A percentile compares a stretch with the other conserved stretches of the same genome.
phyloP scores from a whole-genome alignment of 75 land plant genomes.

The Cryptomeria japonica region DNA sequence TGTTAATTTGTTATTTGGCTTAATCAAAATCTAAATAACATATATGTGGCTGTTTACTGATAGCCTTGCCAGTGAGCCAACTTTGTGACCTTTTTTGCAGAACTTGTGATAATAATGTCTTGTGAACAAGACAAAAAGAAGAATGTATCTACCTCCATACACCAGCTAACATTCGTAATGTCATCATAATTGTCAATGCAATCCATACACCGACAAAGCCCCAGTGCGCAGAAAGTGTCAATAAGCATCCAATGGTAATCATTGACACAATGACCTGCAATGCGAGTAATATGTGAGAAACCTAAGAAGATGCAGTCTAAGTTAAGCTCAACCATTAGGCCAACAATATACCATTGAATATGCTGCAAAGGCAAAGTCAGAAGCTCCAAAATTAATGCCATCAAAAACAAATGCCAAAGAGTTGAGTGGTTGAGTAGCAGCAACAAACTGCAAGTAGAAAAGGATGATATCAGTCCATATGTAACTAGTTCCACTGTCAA shows the following conservation, averaged over 20 bases:
- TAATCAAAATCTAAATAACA: not conserved
- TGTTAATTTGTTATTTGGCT: not conserved
- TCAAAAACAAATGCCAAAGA: constrained; percentile 74
- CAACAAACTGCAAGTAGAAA: constrained; percentile 63
- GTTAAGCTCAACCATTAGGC: not conserved
- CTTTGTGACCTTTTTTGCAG: not conserved
- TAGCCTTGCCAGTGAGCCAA: not conserved
- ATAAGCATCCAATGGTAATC: constrained; percentile 30
- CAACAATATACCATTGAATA: constrained; percentile 60
- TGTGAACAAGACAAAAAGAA: not conserved
- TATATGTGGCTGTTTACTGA: not conserved
- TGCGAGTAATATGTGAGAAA: not conserved
- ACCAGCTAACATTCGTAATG: constrained; percentile 71
- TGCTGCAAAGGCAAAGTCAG: constrained; percentile 68
- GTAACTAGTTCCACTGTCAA: not conserved
- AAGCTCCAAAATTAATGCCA: constrained; percentile 71
- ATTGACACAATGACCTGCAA: constrained; percentile 46
- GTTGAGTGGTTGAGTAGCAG: constrained; percentile 76
- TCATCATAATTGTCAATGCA: constrained; percentile 72
- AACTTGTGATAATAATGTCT: not conserved
- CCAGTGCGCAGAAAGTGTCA: constrained; percentile 13
- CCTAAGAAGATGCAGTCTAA: not conserved
- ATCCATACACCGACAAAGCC: constrained; percentile 71
- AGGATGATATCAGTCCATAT: not conserved
- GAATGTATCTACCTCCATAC: constrained; percentile 67